Evolutionary conservation across 495 filamentous ascomycete species (phyloP).

Genomic region (Melanomma pulvis-pyrius): DNA sequence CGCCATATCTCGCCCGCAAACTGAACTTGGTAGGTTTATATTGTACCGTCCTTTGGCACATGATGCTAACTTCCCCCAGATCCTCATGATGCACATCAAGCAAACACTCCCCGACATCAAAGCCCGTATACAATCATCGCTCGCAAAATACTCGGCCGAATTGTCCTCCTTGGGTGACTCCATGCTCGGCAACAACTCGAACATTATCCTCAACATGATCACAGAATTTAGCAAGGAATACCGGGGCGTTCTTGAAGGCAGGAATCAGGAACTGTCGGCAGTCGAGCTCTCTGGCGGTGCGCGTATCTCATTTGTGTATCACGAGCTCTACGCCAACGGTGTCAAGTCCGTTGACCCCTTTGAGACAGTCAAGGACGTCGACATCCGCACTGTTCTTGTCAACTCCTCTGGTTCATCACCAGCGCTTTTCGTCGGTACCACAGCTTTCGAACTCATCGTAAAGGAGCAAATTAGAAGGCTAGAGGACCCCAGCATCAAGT

Average conservation of each 20-base stretch:
- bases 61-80: conserved; percentile 51
- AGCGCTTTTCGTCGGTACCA: conserved; percentile 95
- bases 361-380: conserved; percentile 94
- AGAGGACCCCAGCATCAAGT: conserved; percentile 96
- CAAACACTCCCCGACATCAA: conserved; percentile 99
- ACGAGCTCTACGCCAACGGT: conserved; percentile 97
- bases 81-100: conserved; percentile 99
- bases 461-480: conserved; percentile 98
- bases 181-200: conserved; percentile 92
- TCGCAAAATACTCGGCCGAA: conserved; percentile 89
- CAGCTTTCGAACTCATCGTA: conserved; percentile 96
- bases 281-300: conserved; percentile 94
- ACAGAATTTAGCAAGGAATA: conserved; percentile 98
- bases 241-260: conserved; percentile 92
- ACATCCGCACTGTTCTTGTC: conserved; percentile 92
- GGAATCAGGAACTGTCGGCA: conserved; percentile 92
- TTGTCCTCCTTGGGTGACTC: conserved; percentile 85
- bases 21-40: conserved; percentile 73
- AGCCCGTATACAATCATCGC: conserved; percentile 83
- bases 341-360: conserved; percentile 98
- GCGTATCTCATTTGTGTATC: conserved; percentile 99
- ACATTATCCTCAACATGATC: conserved; percentile 97
- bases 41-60: not conserved
- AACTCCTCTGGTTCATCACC: conserved; percentile 98
- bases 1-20: conserved; percentile 93